Conservation (phyloP, 2,329 filamentous ascomycete species). For the Clarireedia hainanense region DNA sequence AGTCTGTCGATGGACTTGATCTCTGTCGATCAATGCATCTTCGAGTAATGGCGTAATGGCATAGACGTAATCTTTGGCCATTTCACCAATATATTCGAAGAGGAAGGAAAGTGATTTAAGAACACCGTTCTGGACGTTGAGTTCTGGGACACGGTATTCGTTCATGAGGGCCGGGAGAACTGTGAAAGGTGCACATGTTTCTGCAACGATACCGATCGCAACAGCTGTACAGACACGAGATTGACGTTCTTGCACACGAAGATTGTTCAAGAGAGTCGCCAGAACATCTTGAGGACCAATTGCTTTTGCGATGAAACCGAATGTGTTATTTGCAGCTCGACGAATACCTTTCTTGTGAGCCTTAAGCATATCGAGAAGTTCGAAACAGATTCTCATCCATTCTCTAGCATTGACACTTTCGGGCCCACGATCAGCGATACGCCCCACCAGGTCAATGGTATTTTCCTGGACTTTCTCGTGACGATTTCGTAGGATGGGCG, state of each 20-base stretch:
- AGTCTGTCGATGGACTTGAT: conserved; percentile 96
- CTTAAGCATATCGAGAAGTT: conserved; percentile 97
- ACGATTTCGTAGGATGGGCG: conserved; percentile 94
- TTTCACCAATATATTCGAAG: conserved; percentile 98
- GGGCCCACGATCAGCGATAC: conserved; percentile 93
- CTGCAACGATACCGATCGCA: conserved; percentile 95
- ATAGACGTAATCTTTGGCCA: conserved; percentile 99
- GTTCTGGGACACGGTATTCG: conserved; percentile 94
- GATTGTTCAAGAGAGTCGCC: conserved; percentile 90
- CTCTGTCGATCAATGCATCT: conserved; percentile 93
- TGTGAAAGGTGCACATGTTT: conserved; percentile 96
- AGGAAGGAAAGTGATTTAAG: conserved; percentile 95
- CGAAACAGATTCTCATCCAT: conserved; percentile 99
- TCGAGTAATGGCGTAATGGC: conserved; percentile 93
- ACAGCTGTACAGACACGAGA: conserved; percentile 98
- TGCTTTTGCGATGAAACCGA: conserved; percentile 98
- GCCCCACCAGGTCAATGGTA: conserved; percentile 94
- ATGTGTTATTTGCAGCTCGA: conserved; percentile 97
- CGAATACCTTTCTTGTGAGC: conserved; percentile 99
- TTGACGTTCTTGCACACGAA: conserved; percentile 94
- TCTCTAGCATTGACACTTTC: conserved; percentile 95
- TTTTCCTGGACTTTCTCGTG: conserved; percentile 99
- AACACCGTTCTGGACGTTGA: conserved; percentile 98
- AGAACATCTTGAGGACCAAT: conserved; percentile 97
- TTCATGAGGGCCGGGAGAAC: conserved; percentile 99